Base-by-base conservation (phyloP, 768 basidiomycete genomes). In the Omphalotus guepiniiformis region DNA sequence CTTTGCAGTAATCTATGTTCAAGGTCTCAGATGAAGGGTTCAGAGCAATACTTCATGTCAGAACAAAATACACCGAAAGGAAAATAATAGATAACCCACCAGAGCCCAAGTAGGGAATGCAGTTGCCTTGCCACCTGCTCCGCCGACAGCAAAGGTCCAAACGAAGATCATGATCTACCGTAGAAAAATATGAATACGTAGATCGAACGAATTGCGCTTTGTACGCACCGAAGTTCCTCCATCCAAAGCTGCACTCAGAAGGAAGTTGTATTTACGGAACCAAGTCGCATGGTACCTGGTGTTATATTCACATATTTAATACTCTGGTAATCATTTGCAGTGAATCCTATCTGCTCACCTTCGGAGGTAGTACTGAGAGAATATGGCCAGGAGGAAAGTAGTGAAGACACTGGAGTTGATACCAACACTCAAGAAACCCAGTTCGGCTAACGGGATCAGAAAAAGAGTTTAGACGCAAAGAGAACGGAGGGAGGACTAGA, bases 351-450 rank as follows among this genome's bases (percentile, higher is more conserved):
- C 18, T n/a, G 29, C 38, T 30, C 13, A 55, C 16, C 65, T 67
- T 42, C 69, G 60, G 9, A 70, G 47, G 55, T 66, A 70, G 59
- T 63, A 71, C 40, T 70, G 69, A 15, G 66, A 71, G 21, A 59
- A 26, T 40, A 70, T 57, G 6, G 68, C 36, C 52, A 64, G 32
- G 13, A 51, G 6, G 58, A 63, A 35, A 52, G 54, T 40, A 0
- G 51, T 36, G 25, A 45, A 52, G 49, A 63, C 48, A n/a, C 52
- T 55, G 9, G 60, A 69, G 64, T 74, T 74, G 57, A 74, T 68
- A 13, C 72, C 71, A 40, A 70, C 70, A 26, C 64, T 58, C 28
- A 73, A 57, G 58, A 25, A 39, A 2, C 50, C 53, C 15, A 50
- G 29, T 28, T 51, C 53, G 4, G 55, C 57, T 48, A n/a, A n/a